A percentile compares a stretch with the other conserved stretches of the same genome.
phyloP scores from a whole-genome alignment of 148 eudicot species.

The Silene latifolia region DNA sequence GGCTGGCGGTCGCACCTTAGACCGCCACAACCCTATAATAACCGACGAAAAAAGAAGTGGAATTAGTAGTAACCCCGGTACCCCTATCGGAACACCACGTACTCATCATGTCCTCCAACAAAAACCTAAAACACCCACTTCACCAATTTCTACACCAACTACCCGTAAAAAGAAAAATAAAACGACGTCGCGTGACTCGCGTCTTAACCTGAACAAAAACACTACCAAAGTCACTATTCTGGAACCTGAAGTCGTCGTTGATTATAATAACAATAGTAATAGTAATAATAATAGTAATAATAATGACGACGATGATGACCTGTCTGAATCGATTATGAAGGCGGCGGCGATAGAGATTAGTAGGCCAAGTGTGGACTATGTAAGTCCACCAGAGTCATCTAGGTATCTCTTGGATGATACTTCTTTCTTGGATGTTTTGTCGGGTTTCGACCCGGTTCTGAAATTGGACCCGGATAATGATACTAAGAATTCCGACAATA shows the following conservation, averaged over 20 bases:
- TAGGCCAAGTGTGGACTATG: slow-evolving; percentile 37
- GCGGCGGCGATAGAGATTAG: slow-evolving; percentile 12
- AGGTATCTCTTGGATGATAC: slow-evolving; percentile 56
- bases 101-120: slow-evolving; percentile 15
- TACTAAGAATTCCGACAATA: background rate
- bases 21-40: slow-evolving; percentile 91
- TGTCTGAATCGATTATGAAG: slow-evolving; percentile 20
- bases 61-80: background rate
- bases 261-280: background rate
- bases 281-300: background rate
- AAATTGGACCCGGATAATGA: slow-evolving; percentile 20
- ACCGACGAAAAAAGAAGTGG: slow-evolving; percentile 46
- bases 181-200: background rate
- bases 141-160: slow-evolving; percentile 9
- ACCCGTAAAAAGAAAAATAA: slow-evolving; percentile 18
- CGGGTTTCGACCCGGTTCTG: slow-evolving; percentile 43
- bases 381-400: slow-evolving; percentile 64
- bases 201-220: background rate
- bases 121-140: slow-evolving; percentile 24
- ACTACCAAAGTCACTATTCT: background rate
- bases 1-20: slow-evolving; percentile 54
- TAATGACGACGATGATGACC: background rate
- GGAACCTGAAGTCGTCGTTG: background rate
- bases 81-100: slow-evolving; percentile 23
- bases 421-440: slow-evolving; percentile 29